Evolutionary conservation across 192 early-diverging fungal species (phyloP).

Genomic region (Pilobolus umbonatus): DNA sequence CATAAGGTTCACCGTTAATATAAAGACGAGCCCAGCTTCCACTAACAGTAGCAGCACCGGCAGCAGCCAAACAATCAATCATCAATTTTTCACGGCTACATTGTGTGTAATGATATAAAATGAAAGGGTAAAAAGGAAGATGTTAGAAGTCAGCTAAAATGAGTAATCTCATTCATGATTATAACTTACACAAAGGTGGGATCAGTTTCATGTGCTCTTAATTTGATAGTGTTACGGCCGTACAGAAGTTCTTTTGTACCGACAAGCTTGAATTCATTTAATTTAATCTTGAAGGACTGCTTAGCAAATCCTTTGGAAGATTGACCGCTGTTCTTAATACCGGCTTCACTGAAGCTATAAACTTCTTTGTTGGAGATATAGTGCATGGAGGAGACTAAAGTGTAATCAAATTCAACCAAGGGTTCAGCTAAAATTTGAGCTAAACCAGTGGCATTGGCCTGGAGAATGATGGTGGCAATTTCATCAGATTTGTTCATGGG

Average conservation of each 20-base stretch:
- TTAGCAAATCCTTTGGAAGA: constrained; percentile 41
- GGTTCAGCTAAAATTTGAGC: constrained; percentile 5
- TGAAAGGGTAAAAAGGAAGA: too few species aligned
- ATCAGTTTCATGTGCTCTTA: constrained; percentile 42
- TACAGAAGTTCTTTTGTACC: constrained; percentile 17
- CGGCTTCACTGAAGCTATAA: constrained; percentile 30
- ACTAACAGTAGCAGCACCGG: constrained; percentile 37
- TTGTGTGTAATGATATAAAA: too few species aligned
- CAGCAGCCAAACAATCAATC: constrained; percentile 35
- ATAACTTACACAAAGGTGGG: constrained; percentile 30
- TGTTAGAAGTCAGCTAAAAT: too few species aligned
- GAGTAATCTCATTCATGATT: too few species aligned
- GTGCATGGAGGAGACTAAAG: constrained; percentile 27
- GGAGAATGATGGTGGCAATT: constrained; percentile 14
- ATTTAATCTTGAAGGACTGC: constrained; percentile 33
- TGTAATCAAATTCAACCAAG: constrained; percentile 11
- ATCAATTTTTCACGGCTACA: constrained; percentile 33
- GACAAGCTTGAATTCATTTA: constrained; percentile 32
- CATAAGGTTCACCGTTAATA: constrained; percentile 40
- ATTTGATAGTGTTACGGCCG: constrained; percentile 40
- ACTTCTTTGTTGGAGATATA: constrained; percentile 35
- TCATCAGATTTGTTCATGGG: constrained; percentile 12
- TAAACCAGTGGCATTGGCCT: constrained; percentile 11
- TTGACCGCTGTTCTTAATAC: constrained; percentile 40
- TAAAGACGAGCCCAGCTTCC: constrained; percentile 39